Evolutionary conservation across 176 grass and related monocot species (phyloP), one percentile per base, ranked within the genome.

Genomic region (Typha latifolia): DNA sequence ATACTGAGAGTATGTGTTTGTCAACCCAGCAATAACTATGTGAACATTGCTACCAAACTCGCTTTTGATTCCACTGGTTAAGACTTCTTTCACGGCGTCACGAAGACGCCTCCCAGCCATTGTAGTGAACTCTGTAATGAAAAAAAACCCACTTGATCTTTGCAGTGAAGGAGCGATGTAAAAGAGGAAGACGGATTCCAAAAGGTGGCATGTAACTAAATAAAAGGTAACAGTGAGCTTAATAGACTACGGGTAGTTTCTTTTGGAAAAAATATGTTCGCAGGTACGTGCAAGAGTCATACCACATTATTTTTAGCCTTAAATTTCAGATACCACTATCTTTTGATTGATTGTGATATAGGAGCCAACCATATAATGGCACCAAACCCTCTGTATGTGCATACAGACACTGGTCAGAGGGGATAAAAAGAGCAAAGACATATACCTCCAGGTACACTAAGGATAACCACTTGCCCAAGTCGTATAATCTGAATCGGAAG

Each of bases 371-470:
- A 43, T 9, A 43, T 43, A 43, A 43, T 43, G 37, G 37, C 53
- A 2, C 53, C 18, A 18, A 59, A 16, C 16, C 16, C 53, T 22
- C 53, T n/a, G n/a, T 4, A 59, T 59, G 53, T 22, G 9, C 53
- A 18, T 16, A 18, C 20, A 21, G 20, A 59, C n/a, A 21, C 53
- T 22, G 53, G 5, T 59, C 15, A 79, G 72, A 16, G 49, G 69
- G 19, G 32, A 47, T 49, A 71, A 63, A 70, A 70, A 14, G 49
- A 64, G n/a, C 8, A 49, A 62, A 61, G 10, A 5, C 62, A 79
- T 48, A 69, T 92, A 97, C 94, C 94, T 92, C 94, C 94, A 79
- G 94, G 94, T 37, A 97, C 94, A 78, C 80, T 89, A 12, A 97
- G 87, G 74, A 97, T 92, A 68, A 92, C 83, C 61, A 92, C 57